Evolutionary conservation across 2,329 filamentous ascomycete species (phyloP), one percentile per base, ranked within the genome.

Genomic region (Iodosphaeria phyllophila): DNA sequence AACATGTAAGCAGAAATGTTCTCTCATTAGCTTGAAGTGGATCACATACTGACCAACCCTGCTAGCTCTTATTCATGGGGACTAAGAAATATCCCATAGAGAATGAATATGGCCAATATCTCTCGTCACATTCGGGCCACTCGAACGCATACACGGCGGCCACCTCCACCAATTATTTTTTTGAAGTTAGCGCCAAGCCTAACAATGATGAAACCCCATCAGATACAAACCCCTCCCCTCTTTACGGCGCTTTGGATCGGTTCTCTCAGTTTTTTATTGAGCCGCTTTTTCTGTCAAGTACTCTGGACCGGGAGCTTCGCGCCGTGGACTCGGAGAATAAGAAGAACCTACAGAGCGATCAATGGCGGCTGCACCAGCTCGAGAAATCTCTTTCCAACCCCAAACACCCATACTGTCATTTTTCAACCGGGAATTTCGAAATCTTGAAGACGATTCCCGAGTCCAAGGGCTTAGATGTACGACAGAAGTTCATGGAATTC

Each of bases 281-380:
- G 32, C 84, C 84, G 0, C 60, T 93, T 17, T 93, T 93, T 47
- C 60, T 91, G 7, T 71, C 75, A 27, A 80, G 72, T 35, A 89
- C 83, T 0, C 50, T 93, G 24, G 84, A 93, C 39, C 68, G 84
- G 24, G 84, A 93, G 51, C 58, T 93, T 32, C 72, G 66, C 35
- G 84, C 84, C 1, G 84, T 93, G 12, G 83, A 93, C 43, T 92
- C 83, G 5, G 84, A 93, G 49, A 92, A 93, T 54, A 92, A 92
- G 63, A 93, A 93, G 64, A 93, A 93, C 38, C 56, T 93, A 24
- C 84, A 93, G 51, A 86, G 70, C 44, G 84, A 93, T 42, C 65
- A 67, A 28, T 92, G 84, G 82, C 70, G 84, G 10, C 53, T 92
- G 33, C 71, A 86, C 41, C 84, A 93, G 50, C 60, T 93, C 13